These are phyloP conservation scores for Castanopsis chinensis DNA, from an alignment of 306 rosid species.

Conservation along the genomic window DNA sequence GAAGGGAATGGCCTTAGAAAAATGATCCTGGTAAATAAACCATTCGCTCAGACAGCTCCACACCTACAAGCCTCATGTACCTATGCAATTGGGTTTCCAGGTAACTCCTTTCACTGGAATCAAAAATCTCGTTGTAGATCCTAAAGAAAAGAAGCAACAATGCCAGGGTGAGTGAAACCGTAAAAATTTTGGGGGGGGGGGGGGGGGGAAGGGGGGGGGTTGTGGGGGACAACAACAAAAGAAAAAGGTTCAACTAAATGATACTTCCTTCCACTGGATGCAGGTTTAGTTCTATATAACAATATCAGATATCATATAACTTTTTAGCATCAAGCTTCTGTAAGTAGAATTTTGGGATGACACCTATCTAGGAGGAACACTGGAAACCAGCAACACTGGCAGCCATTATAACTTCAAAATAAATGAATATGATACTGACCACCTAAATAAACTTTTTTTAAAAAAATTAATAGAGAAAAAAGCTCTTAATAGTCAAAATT, in stretches of 20 bases:
- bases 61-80: conserved; percentile 68
- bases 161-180: conserved; percentile 8
- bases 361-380: too few relatives aligned
- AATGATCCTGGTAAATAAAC: conserved; percentile 49
- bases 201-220: not conserved
- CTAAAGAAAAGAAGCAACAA: conserved; percentile 36
- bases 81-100: conserved; percentile 65
- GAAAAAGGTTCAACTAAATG: conserved; percentile 4
- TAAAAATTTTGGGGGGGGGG: not conserved
- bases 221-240: not conserved
- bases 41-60: conserved; percentile 64
- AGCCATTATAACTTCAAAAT: not conserved
- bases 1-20: not conserved
- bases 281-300: too few relatives aligned
- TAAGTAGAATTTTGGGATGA: not conserved
- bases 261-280: not conserved
- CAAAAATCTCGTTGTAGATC: conserved; percentile 50
- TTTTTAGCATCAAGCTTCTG: not conserved
- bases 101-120: conserved; percentile 34
- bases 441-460: not conserved
- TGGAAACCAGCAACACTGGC: too few relatives aligned
- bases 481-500: not conserved
- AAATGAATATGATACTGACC: not conserved
- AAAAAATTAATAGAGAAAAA: not conserved
- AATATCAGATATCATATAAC: too few relatives aligned